Base-by-base conservation (phyloP, 2,329 filamentous ascomycete species). In the Cyphellophora attinorum region DNA sequence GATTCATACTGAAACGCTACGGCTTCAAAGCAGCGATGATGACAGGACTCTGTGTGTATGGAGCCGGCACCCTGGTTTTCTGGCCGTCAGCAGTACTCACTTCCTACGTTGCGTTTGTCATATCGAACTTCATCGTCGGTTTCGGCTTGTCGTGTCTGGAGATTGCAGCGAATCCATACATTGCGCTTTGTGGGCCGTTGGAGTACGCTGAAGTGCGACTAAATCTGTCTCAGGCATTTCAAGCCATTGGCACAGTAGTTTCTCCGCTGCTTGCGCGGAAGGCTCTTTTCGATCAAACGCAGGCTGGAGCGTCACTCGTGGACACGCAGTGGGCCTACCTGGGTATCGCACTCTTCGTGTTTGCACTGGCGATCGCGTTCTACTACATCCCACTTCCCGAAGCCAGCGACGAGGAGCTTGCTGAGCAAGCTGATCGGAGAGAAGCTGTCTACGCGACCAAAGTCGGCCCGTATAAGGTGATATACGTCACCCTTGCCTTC, bases 291-390 rank as follows among this genome's bases (percentile, higher is more conserved):
- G 64, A 60, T 21, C 52, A 55, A n/a, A 58, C 64, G 2, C 51
- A 51, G 4, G 57, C 68, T 37, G 67, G 69, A 1, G 59, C 65
- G 1, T 68, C 64, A 6, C 51, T 79, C 16, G 68, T 78, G 37
- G 65, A 74, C 35, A 72, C 76, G 1, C 75, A 79, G 50, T 79
- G 74, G 73, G 68, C 74, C 1, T 79, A 79, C 40, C 65, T 79
- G 3, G 75, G 72, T 5, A 77, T 79, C 37, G 65, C 72, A 1
- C 61, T 79, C 10, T 76, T 77, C 46, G 74, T 70, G 17, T 61
- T 76, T 30, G 53, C 68, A 3, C 59, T 79, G 10, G 74, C 74
- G 2, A 59, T 77, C 6, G 62, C 64, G 3, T 78, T 76, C 51
- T 75, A 71, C 49, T 78, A 78, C 44, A 56, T 77, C 1, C 74